Evolutionary conservation across 2,329 filamentous ascomycete species (phyloP), one percentile per base, ranked within the genome.

Genomic region (Beauveria asiatica): DNA sequence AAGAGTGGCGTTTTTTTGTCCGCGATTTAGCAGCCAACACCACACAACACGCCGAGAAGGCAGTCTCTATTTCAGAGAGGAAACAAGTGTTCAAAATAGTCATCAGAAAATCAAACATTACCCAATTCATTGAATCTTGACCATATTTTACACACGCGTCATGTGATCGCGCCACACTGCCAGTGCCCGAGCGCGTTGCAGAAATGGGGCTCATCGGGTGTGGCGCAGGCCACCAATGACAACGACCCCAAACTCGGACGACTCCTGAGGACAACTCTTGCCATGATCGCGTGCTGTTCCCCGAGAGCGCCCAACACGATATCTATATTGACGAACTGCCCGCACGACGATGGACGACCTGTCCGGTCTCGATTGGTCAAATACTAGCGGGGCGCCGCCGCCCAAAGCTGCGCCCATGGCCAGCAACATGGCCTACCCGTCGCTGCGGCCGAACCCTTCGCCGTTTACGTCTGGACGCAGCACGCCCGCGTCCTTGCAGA

Each of bases 281-380:
- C 21, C 57, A 45, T 59, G 57, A 45, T 58, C 49, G 49, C 39
- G 49, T 53, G 39, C 39, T 41, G 46, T 17, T 53, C n/a, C n/a
- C n/a, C 8, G n/a, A 33, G 39, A 52, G 48, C 9, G 17, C 25
- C 13, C 45, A 30, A 21, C 30, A n/a, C 48, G 39, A 37, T 25
- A 39, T 6, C 19, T n/a, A 13, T 17, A 52, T 21, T 45, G 25
- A 53, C 48, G 41, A 46, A 53, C 13, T 37, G 21, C 30, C 16
- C 39, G 6, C 27, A 6, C 19, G 39, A 75, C 68, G 60, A 87
- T 87, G 84, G 81, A 86, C 66, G 83, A 87, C 72, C 79, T 86
- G 53, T 79, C 80, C 52, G 78, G 81, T 64, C 76, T 86, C 66
- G 81, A 81, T 72, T 87, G 83, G 83, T 81, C 80, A 63, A 79